Conservation (phyloP, 2,329 filamentous ascomycete species). For the Arthrobotrys sphaeroides region DNA sequence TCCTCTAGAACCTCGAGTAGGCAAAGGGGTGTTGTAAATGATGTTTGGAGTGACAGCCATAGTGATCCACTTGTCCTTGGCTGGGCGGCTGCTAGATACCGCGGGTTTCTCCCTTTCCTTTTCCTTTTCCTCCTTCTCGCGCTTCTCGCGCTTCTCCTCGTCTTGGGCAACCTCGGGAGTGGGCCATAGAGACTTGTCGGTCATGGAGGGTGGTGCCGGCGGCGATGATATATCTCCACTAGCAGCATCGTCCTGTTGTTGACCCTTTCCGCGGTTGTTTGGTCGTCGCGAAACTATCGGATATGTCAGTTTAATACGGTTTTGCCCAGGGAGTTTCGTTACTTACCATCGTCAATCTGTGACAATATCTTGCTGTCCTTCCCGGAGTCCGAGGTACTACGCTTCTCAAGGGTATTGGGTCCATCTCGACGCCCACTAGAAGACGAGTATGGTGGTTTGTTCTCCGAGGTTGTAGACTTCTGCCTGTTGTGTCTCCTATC, state of each 20-base stretch:
- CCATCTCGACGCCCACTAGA: constrained; percentile 41
- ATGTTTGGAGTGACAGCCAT: constrained; percentile 85
- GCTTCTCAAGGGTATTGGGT: constrained; percentile 28
- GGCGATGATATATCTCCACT: constrained; percentile 59
- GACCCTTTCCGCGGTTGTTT: constrained; percentile 33
- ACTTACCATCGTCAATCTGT: constrained; percentile 43
- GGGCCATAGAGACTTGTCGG: constrained; percentile 84
- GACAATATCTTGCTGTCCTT: constrained; percentile 37
- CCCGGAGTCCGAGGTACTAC: constrained; percentile 19
- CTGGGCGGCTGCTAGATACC: constrained; percentile 66
- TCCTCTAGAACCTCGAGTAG: constrained; percentile 63
- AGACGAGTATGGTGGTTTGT: constrained; percentile 25
- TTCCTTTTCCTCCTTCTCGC: constrained; percentile 67
- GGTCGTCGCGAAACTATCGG: constrained; percentile 19
- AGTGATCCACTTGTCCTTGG: constrained; percentile 85
- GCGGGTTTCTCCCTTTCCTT: constrained; percentile 69
- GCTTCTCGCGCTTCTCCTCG: constrained; percentile 76
- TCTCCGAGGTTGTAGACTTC: constrained; percentile 41
- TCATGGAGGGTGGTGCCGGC: constrained; percentile 71
- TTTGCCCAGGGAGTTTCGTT: background rate
- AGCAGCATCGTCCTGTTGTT: constrained; percentile 51
- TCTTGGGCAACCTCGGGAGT: constrained; percentile 82
- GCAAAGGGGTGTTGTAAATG: constrained; percentile 84
- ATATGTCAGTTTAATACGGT: background rate
- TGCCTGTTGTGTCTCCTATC: constrained; percentile 46